phyloP scores from a whole-genome alignment of 495 filamentous ascomycete genomes.

The Penicillium macrosclerotiorum region DNA sequence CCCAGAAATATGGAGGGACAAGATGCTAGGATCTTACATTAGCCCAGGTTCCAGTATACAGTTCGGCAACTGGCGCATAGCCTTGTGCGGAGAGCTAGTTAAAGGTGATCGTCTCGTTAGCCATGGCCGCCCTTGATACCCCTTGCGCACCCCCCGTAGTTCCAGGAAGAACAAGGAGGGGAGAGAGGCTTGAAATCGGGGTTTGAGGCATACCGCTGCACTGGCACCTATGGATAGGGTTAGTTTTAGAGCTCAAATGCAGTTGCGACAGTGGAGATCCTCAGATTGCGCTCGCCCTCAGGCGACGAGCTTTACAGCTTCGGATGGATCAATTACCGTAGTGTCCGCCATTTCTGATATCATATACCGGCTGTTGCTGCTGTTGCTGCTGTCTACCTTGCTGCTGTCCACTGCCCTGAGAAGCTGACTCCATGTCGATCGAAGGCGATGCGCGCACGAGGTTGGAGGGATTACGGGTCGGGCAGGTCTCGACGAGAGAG shows the following conservation, averaged over 20 bases:
- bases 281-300: neutral
- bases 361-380: constrained; percentile 58
- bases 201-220: constrained; percentile 62
- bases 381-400: constrained; percentile 54
- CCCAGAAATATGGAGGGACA: no score
- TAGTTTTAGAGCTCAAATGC: constrained; percentile 5
- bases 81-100: constrained; percentile 68
- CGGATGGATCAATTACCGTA: constrained; percentile 60
- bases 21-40: constrained; percentile 66
- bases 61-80: constrained; percentile 76
- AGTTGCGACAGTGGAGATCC: neutral
- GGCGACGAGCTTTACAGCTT: neutral
- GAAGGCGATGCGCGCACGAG: constrained; percentile 8
- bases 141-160: neutral
- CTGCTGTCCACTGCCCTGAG: constrained; percentile 52
- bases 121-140: neutral
- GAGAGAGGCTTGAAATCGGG: neutral
- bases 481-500: constrained; percentile 3
- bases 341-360: constrained; percentile 78
- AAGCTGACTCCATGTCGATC: constrained; percentile 54
- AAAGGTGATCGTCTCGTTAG: constrained; percentile 16
- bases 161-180: no score
- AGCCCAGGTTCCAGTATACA: constrained; percentile 92
- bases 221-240: constrained; percentile 62
- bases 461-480: neutral